These are phyloP conservation scores for Cyberlindnera veronae DNA, from an alignment of 805 yeast genomes.

Conservation along the genomic window DNA sequence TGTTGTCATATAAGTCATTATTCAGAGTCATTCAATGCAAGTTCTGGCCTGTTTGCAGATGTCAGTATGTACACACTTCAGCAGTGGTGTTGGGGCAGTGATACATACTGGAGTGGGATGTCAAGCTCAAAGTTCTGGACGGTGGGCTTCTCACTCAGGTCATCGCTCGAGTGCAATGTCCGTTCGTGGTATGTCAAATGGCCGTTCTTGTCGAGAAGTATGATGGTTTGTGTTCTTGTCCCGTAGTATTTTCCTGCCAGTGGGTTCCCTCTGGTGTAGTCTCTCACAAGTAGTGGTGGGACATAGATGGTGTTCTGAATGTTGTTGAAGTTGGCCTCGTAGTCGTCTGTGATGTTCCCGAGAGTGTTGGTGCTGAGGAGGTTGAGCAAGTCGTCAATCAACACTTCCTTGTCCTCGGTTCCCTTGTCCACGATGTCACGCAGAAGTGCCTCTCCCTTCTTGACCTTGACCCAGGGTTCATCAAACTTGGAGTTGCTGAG, in stretches of 20 bases:
- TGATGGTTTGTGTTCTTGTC: constrained; percentile 81
- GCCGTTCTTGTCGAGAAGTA: constrained; percentile 52
- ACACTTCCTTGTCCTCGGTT: constrained; percentile 31
- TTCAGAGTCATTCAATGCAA: background rate
- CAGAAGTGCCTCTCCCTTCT: constrained; percentile 47
- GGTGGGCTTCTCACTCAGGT: constrained; percentile 26
- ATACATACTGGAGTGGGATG: background rate
- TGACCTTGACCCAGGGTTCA: constrained; percentile 75
- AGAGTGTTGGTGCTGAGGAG: constrained; percentile 48
- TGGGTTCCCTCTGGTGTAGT: constrained; percentile 30
- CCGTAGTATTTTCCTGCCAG: constrained; percentile 67
- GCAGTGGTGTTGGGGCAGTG: background rate
- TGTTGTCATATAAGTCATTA: background rate
- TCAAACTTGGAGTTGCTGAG: constrained; percentile 64
- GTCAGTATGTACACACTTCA: background rate
- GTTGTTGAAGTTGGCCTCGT: constrained; percentile 35
- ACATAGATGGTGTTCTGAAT: constrained; percentile 63
- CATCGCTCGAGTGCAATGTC: constrained; percentile 51
- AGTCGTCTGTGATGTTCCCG: constrained; percentile 28
- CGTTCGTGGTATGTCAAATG: constrained; percentile 58
- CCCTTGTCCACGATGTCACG: constrained; percentile 30
- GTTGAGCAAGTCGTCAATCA: constrained; percentile 51
- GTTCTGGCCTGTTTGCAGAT: background rate
- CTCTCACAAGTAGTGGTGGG: constrained; percentile 52
- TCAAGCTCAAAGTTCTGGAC: constrained; percentile 22